Percentiles rank a stretch among this genome's conserved stretches.
phyloP scores from a whole-genome alignment of 352 stramenopile genomes.

The Blastocystis sp. region DNA sequence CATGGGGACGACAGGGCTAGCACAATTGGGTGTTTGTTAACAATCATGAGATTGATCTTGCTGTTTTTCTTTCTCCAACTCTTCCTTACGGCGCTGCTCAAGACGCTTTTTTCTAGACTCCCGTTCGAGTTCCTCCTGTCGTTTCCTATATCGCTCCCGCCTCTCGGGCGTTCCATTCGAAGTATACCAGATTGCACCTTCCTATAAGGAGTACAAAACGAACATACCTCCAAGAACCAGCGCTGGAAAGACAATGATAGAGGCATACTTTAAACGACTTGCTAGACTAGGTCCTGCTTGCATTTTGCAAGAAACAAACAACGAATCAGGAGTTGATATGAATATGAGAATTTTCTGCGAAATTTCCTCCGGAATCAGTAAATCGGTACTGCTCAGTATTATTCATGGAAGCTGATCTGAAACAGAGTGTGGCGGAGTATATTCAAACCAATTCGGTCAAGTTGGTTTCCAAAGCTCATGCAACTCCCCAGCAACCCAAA shows the following conservation, averaged over 20 bases:
- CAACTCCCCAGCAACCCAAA: not conserved
- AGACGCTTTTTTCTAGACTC: not conserved
- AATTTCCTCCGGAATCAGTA: not conserved
- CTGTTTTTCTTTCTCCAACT: not conserved
- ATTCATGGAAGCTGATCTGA: conserved; percentile 44
- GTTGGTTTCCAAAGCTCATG: not conserved
- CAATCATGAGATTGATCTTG: not conserved
- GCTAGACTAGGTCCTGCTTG: not conserved
- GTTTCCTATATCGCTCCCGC: not conserved
- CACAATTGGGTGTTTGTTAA: not conserved
- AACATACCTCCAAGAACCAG: not conserved
- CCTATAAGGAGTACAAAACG: too few relatives aligned
- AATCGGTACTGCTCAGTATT: not conserved
- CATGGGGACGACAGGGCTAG: conserved; percentile 67
- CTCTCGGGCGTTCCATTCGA: not conserved
- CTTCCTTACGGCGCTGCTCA: not conserved
- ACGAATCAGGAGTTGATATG: not conserved
- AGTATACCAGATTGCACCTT: not conserved
- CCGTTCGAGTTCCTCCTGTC: not conserved
- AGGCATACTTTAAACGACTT: conserved; percentile 17
- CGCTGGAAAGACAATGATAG: not conserved
- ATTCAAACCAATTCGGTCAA: conserved; percentile 60
- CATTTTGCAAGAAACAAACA: not conserved
- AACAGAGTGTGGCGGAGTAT: conserved; percentile 49
- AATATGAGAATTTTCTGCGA: not conserved